Base-by-base conservation (phyloP, 495 filamentous ascomycete species). In the Gamarada debralockiae region DNA sequence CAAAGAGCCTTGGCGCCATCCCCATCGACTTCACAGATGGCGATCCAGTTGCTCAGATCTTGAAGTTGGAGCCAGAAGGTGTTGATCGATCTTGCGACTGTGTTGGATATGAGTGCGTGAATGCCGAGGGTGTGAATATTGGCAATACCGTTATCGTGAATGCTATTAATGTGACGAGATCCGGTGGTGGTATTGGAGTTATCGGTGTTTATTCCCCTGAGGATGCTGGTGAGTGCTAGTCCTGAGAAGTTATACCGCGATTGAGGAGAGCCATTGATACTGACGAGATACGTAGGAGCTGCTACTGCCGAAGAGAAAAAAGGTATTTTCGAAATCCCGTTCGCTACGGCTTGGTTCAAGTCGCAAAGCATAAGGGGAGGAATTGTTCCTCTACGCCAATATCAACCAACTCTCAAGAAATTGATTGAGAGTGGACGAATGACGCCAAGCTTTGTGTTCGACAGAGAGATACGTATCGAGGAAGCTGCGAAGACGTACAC, bases 41-140 rank as follows among this genome's bases (percentile, higher is more conserved):
- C 15, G 56, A 54, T n/a, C 55, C 62, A 10, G 62, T 53, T 0
- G 18, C 27, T 4, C 39, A 56, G 17, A 51, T 56, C 20, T 50
- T 71, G 9, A 61, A 63, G 13, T 42, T 62, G n/a, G 61, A 70
- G 50, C 64, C 66, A 9, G 18, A 57, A 6, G 66, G 67, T 17
- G 58, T 71, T 9, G 64, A 71, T 48, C 49, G 60, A 45, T n/a
- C 31, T 21, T 56, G 53, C 15, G 53, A 51, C 21, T 57, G 54
- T 21, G 21, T 51, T 44, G 54, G 54, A 2, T 51, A 25, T 18
- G 48, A 57, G 37, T 57, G 54, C 24, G 41, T 51, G 2, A 38
- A 57, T 40, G 48, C 27, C 0, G 17, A 51, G 12, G 54, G 54
- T 2, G 21, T 37, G 3, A 57, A 57, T 37, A 21, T 50, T 1